Evolutionary conservation across 352 stramenopile genomes (phyloP), one percentile per base, ranked within the genome.

Genomic region (Phytophthora pistaciae): DNA sequence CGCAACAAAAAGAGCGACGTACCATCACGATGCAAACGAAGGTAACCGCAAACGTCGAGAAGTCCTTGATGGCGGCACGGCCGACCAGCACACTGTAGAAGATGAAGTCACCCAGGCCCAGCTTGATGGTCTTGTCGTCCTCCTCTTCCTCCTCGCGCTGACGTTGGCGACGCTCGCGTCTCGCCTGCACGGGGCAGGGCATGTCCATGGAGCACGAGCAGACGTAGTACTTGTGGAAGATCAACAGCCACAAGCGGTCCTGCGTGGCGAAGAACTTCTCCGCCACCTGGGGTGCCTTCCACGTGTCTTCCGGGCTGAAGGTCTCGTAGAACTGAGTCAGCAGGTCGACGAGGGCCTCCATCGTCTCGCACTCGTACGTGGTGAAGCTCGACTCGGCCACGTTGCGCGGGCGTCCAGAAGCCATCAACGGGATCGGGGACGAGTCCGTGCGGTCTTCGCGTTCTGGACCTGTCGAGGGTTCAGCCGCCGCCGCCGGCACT

Each of bases 21-120:
- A 95, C 88, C 58, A 99, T 89, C 57, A 99, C 94, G 33, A 97
- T 96, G 60, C 84, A 93, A 11, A 99, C 67, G 54, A 99, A 98
- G 53, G 93, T 97, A 31, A 95, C 87, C 4, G 92, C 91, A 75
- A 99, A 99, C 5, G 96, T 96, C 20, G 95, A 97, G 70, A 99
- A 99, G 67, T 98, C 97, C 69, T 96, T 97, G 46, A 98, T 94
- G 18, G 96, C 96, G 46, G 98, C 97, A 50, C 98, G 97, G 11
- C 94, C 96, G 10, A 99, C 96, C 36, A 99, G 82, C 18, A 99
- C 92, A 74, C 88, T 98, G 85, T 99, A 99, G 75, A 99, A 99
- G 57, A 99, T 98, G 75, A 99, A 99, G 79, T 99, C 98, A 20
- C 98, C 98, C 21, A 99, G 78, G 21, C 96, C 96, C 21, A 98